These are phyloP conservation scores for Drechmeria coniospora DNA, from an alignment of 2,329 filamentous ascomycete species.

Conservation along the genomic window DNA sequence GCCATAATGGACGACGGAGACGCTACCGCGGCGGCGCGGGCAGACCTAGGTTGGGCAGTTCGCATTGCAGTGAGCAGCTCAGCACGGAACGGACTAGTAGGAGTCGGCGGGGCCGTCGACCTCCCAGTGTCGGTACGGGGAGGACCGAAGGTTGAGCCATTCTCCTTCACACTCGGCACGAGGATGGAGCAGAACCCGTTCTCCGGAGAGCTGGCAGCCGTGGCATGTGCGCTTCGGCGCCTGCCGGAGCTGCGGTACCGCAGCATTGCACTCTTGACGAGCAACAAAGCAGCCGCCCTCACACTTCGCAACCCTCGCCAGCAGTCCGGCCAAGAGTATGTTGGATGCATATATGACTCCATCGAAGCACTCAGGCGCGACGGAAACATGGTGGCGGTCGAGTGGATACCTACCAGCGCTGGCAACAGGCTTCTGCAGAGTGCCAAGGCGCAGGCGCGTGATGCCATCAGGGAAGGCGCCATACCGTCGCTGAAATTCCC, in stretches of 20 bases:
- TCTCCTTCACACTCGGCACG: slow-evolving; percentile 7
- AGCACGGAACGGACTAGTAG: slow-evolving; percentile 6
- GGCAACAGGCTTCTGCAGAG: slow-evolving; percentile 3
- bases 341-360: slow-evolving; percentile 7
- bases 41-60: slow-evolving; percentile 1
- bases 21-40: not conserved
- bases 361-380: slow-evolving; percentile 3
- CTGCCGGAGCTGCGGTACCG: slow-evolving; percentile 3
- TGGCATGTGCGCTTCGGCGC: slow-evolving; percentile 5
- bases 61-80: slow-evolving; percentile 7
- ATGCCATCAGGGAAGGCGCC: slow-evolving; percentile 3
- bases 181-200: slow-evolving; percentile 8
- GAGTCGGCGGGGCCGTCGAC: slow-evolving; percentile 5
- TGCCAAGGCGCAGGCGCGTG: slow-evolving; percentile 4
- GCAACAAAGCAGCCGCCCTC: slow-evolving; percentile 7
- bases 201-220: slow-evolving; percentile 6
- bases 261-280: slow-evolving; percentile 5
- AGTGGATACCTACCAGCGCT: slow-evolving; percentile 4
- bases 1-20: slow-evolving; percentile 1
- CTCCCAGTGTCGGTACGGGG: slow-evolving; percentile 1
- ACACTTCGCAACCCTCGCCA: slow-evolving; percentile 6
- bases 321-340: slow-evolving; percentile 8
- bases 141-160: slow-evolving; percentile 3
- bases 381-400: slow-evolving; percentile 3
- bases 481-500: slow-evolving; percentile 4